A percentile compares a stretch with the other conserved stretches of the same genome.
These are phyloP conservation scores for Rhizopogon salebrosus DNA, from an alignment of 768 basidiomycete genomes.

Conservation along the genomic window DNA sequence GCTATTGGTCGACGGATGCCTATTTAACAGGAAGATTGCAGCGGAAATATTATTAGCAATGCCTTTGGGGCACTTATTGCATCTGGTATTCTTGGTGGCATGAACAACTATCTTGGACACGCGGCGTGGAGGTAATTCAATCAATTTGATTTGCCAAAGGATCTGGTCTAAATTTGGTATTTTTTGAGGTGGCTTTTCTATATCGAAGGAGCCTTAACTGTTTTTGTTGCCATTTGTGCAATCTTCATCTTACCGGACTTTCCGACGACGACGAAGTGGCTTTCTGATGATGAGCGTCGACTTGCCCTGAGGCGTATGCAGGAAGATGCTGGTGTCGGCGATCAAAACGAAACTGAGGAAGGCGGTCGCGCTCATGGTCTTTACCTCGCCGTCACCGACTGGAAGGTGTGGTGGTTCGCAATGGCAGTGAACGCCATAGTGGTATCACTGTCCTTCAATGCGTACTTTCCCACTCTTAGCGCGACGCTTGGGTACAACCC, in stretches of 20 bases:
- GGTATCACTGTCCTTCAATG: slow-evolving; percentile 67
- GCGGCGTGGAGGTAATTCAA: slow-evolving; percentile 45
- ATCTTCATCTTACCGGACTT: slow-evolving; percentile 48
- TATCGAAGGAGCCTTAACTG: slow-evolving; percentile 40
- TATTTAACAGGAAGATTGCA: neutral
- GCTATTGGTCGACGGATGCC: neutral
- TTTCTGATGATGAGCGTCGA: slow-evolving; percentile 31
- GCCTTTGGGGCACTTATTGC: slow-evolving; percentile 51
- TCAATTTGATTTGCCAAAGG: neutral
- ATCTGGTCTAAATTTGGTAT: slow-evolving; percentile 2
- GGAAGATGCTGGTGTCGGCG: slow-evolving; percentile 61
- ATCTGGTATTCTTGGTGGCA: slow-evolving; percentile 39
- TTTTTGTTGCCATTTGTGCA: slow-evolving; percentile 39
- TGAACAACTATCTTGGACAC: slow-evolving; percentile 45
- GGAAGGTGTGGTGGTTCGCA: slow-evolving; percentile 80
- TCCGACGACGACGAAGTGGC: slow-evolving; percentile 31
- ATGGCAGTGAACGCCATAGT: slow-evolving; percentile 33
- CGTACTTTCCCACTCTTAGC: slow-evolving; percentile 76
- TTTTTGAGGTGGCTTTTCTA: slow-evolving; percentile 43
- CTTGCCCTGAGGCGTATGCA: slow-evolving; percentile 56
- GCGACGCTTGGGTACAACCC: slow-evolving; percentile 63
- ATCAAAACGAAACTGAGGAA: slow-evolving; percentile 42
- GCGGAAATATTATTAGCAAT: slow-evolving; percentile 46
- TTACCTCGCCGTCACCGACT: slow-evolving; percentile 59
- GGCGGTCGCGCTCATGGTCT: slow-evolving; percentile 42